Base-by-base conservation (phyloP, 768 basidiomycete species). In the Crepidotus variabilis region DNA sequence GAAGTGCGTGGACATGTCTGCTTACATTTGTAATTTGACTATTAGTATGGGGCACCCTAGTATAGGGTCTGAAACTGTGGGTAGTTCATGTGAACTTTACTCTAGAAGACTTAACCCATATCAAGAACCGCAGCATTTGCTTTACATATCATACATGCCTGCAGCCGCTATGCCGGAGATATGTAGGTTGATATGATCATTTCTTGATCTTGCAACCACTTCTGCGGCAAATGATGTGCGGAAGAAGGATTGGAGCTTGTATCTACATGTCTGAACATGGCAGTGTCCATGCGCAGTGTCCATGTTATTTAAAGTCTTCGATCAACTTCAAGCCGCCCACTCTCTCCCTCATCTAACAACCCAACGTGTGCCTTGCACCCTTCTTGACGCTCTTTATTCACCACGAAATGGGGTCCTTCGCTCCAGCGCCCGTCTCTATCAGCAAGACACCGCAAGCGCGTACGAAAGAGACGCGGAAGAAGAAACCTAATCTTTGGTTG, bases 401-500 rank as follows among this genome's bases (percentile, higher is more conserved):
- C 47, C 20, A 14, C 6, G 24, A 23, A 13, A 28, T 49, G 39
- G 39, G 39, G 5, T 43, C 39, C 18, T 49, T 21, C 47, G 21
- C 47, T 20, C 47, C 21, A 20, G 3, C 14, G 47, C 47, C 21
- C 47, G 13, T 20, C 7, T 49, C 47, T 49, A n/a, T n/a, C 43
- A 46, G 47, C 47, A 2, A 49, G 13, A n/a, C 21, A 28, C 8
- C 47, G 47, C 13, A 49, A 21, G 3, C 39, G 11, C 14, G 39
- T 20, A 20, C 39, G 13, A 16, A 16, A 20, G 18, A 43, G 39
- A 14, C 11, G 13, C 13, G 39, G 52, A 63, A 59, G 55, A 59
- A 53, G 55, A 53, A 53, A 32, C 24, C 52, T 20, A 57, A 56
- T 51, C 24, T 60, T 24, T 58, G 56, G 54, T 51, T 63, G 43